phyloP scores from a whole-genome alignment of 2,329 filamentous ascomycete species.

The Penicillium sp. region DNA sequence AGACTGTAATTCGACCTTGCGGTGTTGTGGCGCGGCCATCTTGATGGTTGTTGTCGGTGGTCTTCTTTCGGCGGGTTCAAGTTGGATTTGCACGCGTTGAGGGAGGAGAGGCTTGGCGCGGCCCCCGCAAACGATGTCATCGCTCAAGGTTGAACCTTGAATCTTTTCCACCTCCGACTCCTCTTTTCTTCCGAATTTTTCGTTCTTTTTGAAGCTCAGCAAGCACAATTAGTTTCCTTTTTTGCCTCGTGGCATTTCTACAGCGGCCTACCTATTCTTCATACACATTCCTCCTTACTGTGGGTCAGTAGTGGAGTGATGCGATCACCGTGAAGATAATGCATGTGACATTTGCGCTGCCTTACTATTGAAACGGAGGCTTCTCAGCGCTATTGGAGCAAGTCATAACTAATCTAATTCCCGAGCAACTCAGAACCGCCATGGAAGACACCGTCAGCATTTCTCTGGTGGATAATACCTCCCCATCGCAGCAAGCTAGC shows the following conservation, averaged over 20 bases:
- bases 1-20: slow-evolving; percentile 57
- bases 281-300: not conserved
- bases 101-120: slow-evolving; percentile 19
- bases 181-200: not conserved
- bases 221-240: too few relatives aligned
- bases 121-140: slow-evolving; percentile 34
- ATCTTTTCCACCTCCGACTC: slow-evolving; percentile 1
- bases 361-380: not conserved
- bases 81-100: slow-evolving; percentile 15
- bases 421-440: slow-evolving; percentile 9
- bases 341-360: slow-evolving; percentile 8
- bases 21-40: slow-evolving; percentile 45
- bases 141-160: slow-evolving; percentile 5
- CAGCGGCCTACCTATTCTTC: not conserved
- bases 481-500: slow-evolving; percentile 28
- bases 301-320: slow-evolving; percentile 9
- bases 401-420: not conserved
- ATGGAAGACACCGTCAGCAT: slow-evolving; percentile 37
- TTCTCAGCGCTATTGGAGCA: not conserved
- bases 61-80: slow-evolving; percentile 8
- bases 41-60: slow-evolving; percentile 14
- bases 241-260: not conserved
- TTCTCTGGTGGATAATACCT: slow-evolving; percentile 47
- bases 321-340: slow-evolving; percentile 9
- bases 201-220: too few relatives aligned